Base-by-base conservation (phyloP, 306 rosid species). In the Vicia sativa region DNA sequence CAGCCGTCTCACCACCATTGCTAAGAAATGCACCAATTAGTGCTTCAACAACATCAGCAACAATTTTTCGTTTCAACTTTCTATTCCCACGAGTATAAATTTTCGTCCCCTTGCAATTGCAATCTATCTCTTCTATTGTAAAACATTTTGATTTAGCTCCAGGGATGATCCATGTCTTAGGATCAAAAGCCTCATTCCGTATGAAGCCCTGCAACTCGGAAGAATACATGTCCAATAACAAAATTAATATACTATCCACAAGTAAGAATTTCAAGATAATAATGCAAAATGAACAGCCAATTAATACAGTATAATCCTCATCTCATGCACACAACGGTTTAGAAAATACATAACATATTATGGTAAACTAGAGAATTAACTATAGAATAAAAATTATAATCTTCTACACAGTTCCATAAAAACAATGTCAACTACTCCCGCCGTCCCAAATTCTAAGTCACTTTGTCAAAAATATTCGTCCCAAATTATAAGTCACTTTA, bases 31-130 rank as follows among this genome's bases (percentile, higher is more conserved):
- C 98, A 79, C 98, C 98, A 60, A 92, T 89, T 46, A 92, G 81
- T 55, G 98, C 96, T 82, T 92, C 98, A 1, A 92, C 96, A 56
- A 86, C 95, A 78, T 92, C 96, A 7, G 98, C 95, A 68, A 92
- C 65, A 25, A 69, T 60, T 74, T 89, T 89, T 1, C 69, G 61
- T 73, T 74, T 86, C 26, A 89, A 11, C 23, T 87, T 89, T 67
- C 89, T 80, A 11, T 13, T 58, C 54, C 74, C 80, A 19, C 67
- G 50, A n/a, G 74, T 50, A 78, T 86, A 86, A 18, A 81, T 13
- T 48, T 72, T 86, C 14, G 44, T 60, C 18, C 8, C 56, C 7
- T 39, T 49, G 11, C 10, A 75, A 54, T 60, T 49, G 11, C 10
- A 75, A 54, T 60, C 74, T 41, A 59, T 5, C 75, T 81, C 88